Evolutionary conservation across 495 filamentous ascomycete genomes (phyloP), one percentile per base, ranked within the genome.

Genomic region (Aspergillus wentii): DNA sequence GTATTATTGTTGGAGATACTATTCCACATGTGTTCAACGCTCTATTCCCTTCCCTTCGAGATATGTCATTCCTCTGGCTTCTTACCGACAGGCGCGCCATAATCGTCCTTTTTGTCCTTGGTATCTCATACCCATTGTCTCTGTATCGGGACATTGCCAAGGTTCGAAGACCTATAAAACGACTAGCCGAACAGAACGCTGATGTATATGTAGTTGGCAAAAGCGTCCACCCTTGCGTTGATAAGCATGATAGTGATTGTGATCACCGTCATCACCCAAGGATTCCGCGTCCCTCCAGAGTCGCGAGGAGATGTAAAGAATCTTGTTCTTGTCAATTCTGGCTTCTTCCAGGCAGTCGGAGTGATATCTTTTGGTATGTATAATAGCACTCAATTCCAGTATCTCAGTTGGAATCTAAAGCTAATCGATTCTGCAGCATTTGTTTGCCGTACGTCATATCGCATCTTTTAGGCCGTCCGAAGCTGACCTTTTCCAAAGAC

Each of bases 141-240:
- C 62, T 97, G 34, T 97, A 98, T 71, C 67, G 92, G 50, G 92
- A 98, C 63, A 97, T 98, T 74, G 86, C 92, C 18, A 96, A 96
- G 78, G 89, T 91, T 66, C 46, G 43, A 28, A n/a, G 14, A 34
- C 31, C 17, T 17, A n/a, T n/a, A n/a, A n/a, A n/a, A n/a, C n/a
- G n/a, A n/a, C n/a, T n/a, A n/a, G n/a, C n/a, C n/a, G n/a, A n/a
- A n/a, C n/a, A n/a, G n/a, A n/a, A 35, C 8, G n/a, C 57, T 65
- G 38, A 65, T 44, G n/a, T 11, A 17, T 25, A 23, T 14, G 35
- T 61, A 95, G 88, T 66, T 98, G 57, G 88, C 94, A 14, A 96
- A 94, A 78, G 92, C 94, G 40, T 94, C 87, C 41, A 86, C 88
- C 6, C 59, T 97, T 41, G 92, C 92, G 9, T 73, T 98, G 35